These are phyloP conservation scores for Eremochloa ophiuroides DNA, from an alignment of 176 grass and related monocot species.

Conservation along the genomic window DNA sequence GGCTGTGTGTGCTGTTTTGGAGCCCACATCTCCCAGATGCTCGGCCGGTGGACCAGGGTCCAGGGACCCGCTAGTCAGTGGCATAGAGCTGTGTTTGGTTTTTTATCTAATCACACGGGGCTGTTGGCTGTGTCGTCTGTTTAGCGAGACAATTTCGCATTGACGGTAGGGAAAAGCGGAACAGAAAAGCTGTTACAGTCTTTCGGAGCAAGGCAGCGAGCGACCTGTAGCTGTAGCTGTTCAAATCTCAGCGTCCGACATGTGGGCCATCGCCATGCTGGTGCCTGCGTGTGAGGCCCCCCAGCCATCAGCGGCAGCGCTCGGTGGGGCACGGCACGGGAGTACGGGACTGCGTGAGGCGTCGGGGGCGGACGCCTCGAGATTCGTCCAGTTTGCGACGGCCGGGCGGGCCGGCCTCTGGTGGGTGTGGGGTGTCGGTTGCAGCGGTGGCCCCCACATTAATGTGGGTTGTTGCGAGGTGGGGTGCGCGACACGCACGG, in stretches of 20 bases:
- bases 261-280: background rate
- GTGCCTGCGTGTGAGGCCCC: background rate
- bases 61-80: background rate
- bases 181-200: slow-evolving; percentile 12
- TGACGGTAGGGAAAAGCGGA: background rate
- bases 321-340: background rate
- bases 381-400: background rate
- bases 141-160: background rate
- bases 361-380: background rate
- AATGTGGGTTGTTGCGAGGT: slow-evolving; percentile 1
- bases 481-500: background rate
- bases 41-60: background rate
- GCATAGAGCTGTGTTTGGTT: background rate
- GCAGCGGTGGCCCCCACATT: slow-evolving; percentile 2
- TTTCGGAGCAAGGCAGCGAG: background rate
- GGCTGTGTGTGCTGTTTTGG: no score
- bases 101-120: no score
- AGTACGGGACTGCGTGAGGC: no score
- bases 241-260: background rate
- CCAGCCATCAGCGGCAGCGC: background rate
- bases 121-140: background rate
- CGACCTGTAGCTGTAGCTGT: background rate
- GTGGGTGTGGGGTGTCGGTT: slow-evolving; percentile 38
- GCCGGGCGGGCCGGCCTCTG: background rate
- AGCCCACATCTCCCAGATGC: background rate